phyloP scores from a whole-genome alignment of 1,139 yeast species.

The Groenewaldozyma sp. region DNA sequence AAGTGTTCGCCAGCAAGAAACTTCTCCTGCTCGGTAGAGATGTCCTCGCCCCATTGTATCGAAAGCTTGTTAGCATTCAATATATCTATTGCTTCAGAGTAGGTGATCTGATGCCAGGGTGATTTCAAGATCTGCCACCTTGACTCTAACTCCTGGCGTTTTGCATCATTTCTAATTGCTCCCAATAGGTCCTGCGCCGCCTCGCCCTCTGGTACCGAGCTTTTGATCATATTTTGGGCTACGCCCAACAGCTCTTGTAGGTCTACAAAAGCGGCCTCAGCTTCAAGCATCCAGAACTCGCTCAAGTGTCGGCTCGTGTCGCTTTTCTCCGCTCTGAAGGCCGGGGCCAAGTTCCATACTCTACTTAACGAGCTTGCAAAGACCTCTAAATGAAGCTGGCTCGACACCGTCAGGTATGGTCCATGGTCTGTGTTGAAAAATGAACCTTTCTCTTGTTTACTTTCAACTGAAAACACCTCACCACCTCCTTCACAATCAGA shows the following conservation, averaged over 20 bases:
- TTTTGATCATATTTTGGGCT: conserved; percentile 60
- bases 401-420: conserved; percentile 69
- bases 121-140: conserved; percentile 26
- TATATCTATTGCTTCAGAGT: conserved; percentile 60
- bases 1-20: conserved; percentile 69
- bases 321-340: conserved; percentile 88
- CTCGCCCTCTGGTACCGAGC: conserved; percentile 36
- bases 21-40: conserved; percentile 84
- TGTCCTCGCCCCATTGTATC: conserved; percentile 56
- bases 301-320: conserved; percentile 86
- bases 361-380: conserved; percentile 63
- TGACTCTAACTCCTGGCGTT: conserved; percentile 29
- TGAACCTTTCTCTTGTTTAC: conserved; percentile 10
- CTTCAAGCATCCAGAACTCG: conserved; percentile 98
- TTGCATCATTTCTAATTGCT: conserved; percentile 31
- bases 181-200: conserved; percentile 35
- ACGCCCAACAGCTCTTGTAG: conserved; percentile 54
- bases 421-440: conserved; percentile 37
- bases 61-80: conserved; percentile 29
- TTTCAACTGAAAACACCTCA: conserved; percentile 58
- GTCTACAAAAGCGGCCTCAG: conserved; percentile 66
- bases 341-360: conserved; percentile 87
- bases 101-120: conserved; percentile 66
- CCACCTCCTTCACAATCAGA: conserved; percentile 99
- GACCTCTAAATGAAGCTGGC: conserved; percentile 85